Evolutionary conservation across 179 eudicot species (phyloP), one percentile per base, ranked within the genome.

Genomic region (Beta corolliflora): DNA sequence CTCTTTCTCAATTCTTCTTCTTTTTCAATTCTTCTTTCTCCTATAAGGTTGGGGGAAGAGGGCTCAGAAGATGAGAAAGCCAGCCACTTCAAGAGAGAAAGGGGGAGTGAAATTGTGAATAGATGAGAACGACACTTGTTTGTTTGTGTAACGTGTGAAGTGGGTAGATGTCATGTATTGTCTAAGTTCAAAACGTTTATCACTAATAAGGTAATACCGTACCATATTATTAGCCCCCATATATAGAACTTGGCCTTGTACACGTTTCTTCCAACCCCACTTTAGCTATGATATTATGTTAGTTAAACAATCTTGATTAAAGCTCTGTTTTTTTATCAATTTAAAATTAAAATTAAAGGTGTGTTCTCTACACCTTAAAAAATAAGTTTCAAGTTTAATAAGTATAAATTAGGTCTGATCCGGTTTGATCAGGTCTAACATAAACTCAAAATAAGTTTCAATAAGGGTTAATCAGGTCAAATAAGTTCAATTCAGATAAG

Each of bases 81-180:
- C 81, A 79, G 81, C 68, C 81, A 79, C 75, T 69, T 67, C 41
- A 21, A 56, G 9, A 19, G 25, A 72, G 23, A 7, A 14, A 0
- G 60, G 46, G 7, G 29, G 2, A 31, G 36, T 31, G 36, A 31
- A 31, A 31, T 31, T 31, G 77, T n/a, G 79, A 41, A n/a, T 63
- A 70, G 66, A 77, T 77, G 79, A 77, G 79, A 36, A 77, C 63
- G 71, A 59, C 79, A 46, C 79, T 77, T 58, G 31, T 75, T 19
- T 58, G 2, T 58, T 36, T 55, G 48, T 74, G 64, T 74, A 74
- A 72, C 76, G 76, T 72, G 76, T 50, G 60, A 64, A 25, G 68
- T 64, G 68, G 31, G 66, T 61, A 61, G 66, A n/a, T 19, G 7
- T 5, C 12, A 61, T 21, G 66, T 31, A n/a, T 61, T 61, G 9